Base-by-base conservation (phyloP, 2,329 filamentous ascomycete genomes). In the Huntiella moniliformis region DNA sequence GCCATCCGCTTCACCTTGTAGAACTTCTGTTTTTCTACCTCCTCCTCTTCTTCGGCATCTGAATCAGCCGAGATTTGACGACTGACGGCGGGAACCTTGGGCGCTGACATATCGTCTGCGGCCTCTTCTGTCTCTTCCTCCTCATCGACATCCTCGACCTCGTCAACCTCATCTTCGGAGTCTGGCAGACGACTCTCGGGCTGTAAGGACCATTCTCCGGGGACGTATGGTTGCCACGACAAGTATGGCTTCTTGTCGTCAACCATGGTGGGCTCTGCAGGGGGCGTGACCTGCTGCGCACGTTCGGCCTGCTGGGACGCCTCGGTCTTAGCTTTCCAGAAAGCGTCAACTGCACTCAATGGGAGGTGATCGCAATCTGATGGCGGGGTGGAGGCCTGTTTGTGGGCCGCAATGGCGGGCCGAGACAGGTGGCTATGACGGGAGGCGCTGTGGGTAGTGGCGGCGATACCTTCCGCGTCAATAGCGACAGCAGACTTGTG, bases 171-270 rank as follows among this genome's bases (percentile, higher is more conserved):
- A 4, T 52, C 53, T 5, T 53, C 54, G 44, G 53, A 44, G 51
- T 46, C 43, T 7, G 49, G 51, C 15, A 51, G 22, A 11, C 51
- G 51, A 33, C 49, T 62, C 46, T 64, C 63, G 1, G 64, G 64
- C 38, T 66, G 65, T 2, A 56, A 51, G 17, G 60, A 51, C 45
- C 55, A 62, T 47, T 66, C 62, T 12, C 58, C 60, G 28, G 60
- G 56, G 5, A 67, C 48, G 42, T 64, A 66, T 3, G 64, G 61
- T 2, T 61, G 65, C 6, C 67, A 54, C 36, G 63, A 52, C 15
- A 61, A 54, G 59, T 61, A 66, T 16, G 58, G 57, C 40, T 42
- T 42, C 40, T 42, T 42, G 13, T 34, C 15, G n/a, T 42, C 40
- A 7, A 18, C 15, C 31, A 42, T 42, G 11, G n/a, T 8, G 28